Base-by-base conservation (phyloP, 2,329 filamentous ascomycete genomes). In the Microdochium nivale region DNA sequence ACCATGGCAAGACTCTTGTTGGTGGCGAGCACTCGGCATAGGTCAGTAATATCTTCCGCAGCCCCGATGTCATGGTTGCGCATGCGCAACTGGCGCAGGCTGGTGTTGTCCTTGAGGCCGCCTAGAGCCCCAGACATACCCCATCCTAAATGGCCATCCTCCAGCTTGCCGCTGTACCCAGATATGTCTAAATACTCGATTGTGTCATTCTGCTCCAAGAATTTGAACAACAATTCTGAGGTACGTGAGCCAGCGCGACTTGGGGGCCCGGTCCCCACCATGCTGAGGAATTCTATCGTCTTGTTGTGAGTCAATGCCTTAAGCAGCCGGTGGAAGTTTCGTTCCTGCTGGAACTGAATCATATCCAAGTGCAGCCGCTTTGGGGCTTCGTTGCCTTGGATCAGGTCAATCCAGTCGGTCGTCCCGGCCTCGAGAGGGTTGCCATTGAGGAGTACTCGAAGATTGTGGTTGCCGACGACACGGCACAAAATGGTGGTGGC, bases 181-280 rank as follows among this genome's bases (percentile, higher is more conserved):
- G 79, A 81, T 8, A 81, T 65, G 56, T 82, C 78, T 2, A 82
- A 69, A 52, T 70, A 79, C n/a, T 69, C 72, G 46, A 81, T 65
- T 0, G 72, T 75, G 8, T 65, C 62, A 60, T 81, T 82, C 25
- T 67, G 65, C n/a, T 70, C 67, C 43, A 82, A 77, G 49, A 82
- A 74, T 3, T 70, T 66, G 25, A 75, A 73, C 1, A 81, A 64
- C 0, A 75, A 70, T 43, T 69, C 65, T 49, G 75, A 75, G 1
- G 77, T 74, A n/a, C 70, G 69, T 14, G 68, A 64, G 55, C 73
- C 75, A 51, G 72, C 61, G 47, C 74, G 62, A 55, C 73, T 60
- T 51, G 78, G 71, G 1, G 73, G 75, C 0, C 77, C 74, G 3
- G 78, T 79, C 21, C 79, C 79, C 1, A 75, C 76, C 47, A 82